These are phyloP conservation scores for Hexamita inflata DNA, from an alignment of 208 protist species.

Conservation along the genomic window DNA sequence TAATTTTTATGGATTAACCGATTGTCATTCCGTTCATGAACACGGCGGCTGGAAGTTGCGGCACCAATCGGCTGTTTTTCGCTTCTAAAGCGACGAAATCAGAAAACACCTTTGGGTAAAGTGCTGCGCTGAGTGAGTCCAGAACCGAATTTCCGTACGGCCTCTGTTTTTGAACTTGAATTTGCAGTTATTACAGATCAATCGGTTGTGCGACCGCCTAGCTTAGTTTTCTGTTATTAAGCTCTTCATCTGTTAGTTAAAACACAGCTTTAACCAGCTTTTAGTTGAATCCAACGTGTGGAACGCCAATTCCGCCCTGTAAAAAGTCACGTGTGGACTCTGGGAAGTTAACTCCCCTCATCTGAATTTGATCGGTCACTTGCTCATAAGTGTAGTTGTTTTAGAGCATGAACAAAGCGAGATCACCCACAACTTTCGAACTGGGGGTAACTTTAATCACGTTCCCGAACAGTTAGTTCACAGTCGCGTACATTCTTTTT, in stretches of 20 bases:
- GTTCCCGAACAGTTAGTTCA: constrained; percentile 55
- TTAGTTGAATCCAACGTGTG: constrained; percentile 43
- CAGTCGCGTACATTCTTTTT: constrained; percentile 38
- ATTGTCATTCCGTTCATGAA: no score
- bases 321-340: constrained; percentile 41
- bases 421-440: constrained; percentile 48
- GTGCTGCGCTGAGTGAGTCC: no score
- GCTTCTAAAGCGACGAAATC: no score
- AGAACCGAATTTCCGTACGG: no score
- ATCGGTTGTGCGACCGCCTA: no score
- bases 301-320: constrained; percentile 40
- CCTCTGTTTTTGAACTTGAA: no score
- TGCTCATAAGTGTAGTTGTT: constrained; percentile 40
- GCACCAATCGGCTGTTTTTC: no score
- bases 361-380: constrained; percentile 1
- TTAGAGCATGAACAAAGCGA: constrained; percentile 32
- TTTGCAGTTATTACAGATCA: no score
- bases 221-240: no score
- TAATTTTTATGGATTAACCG: no score
- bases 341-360: constrained; percentile 35
- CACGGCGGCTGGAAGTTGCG: no score
- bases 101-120: no score
- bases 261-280: constrained; percentile 29
- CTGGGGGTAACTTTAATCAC: constrained; percentile 56
- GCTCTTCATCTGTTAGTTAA: background rate